Conservation (phyloP, 2,329 filamentous ascomycete species). For the Phymatotrichopsis omnivora region DNA sequence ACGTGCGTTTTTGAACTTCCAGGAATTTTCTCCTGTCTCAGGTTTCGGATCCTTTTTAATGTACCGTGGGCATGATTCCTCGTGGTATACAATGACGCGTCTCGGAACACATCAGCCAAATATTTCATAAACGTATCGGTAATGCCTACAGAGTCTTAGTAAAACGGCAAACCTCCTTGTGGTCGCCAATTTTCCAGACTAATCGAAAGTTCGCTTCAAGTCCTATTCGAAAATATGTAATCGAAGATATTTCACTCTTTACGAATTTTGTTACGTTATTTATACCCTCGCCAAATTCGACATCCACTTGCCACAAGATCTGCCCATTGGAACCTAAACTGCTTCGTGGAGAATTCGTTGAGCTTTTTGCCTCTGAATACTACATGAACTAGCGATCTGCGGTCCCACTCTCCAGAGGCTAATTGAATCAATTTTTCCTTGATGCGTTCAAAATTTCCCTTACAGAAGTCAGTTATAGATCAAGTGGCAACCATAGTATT, state of each 20-base stretch:
- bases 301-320: conserved; percentile 21
- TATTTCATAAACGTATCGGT: no score
- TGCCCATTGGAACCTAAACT: conserved; percentile 1
- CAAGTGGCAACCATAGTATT: neutral
- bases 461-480: no score
- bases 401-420: conserved; percentile 21
- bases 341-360: conserved; percentile 1
- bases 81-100: no score
- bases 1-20: no score
- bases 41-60: no score
- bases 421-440: conserved; percentile 2
- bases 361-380: neutral
- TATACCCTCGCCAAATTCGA: conserved; percentile 14
- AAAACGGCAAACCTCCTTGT: conserved; percentile 4
- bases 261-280: conserved; percentile 6
- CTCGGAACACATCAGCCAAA: no score
- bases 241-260: conserved; percentile 9
- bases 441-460: conserved; percentile 6
- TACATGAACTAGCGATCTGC: neutral
- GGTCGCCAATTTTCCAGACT: conserved; percentile 9
- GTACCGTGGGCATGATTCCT: no score
- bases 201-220: neutral
- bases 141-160: no score
- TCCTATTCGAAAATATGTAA: neutral
- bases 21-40: no score